Evolutionary conservation across 345 rosid species (phyloP).

Genomic region (Tarenaya hassleriana): DNA sequence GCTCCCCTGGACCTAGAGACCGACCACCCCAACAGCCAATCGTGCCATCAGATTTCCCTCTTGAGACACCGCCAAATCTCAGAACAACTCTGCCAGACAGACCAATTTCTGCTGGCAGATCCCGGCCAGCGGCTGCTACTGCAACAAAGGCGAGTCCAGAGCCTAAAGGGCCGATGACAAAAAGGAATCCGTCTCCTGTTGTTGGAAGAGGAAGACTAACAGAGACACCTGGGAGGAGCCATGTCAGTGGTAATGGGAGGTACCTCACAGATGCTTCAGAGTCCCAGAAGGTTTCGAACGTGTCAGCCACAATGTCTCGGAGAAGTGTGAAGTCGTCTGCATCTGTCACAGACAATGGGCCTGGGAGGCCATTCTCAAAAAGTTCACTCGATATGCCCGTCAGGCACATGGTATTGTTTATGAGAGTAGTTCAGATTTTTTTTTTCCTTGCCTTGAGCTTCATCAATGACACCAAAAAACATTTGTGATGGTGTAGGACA

Average conservation of each 20-base stretch:
- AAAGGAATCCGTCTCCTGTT: constrained; percentile 81
- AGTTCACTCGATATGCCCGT: constrained; percentile 92
- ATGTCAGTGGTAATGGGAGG: constrained; percentile 36
- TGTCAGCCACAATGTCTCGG: constrained; percentile 49
- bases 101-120: constrained; percentile 96
- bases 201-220: constrained; percentile 69
- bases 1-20: too few relatives aligned
- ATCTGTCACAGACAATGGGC: constrained; percentile 61
- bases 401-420: constrained; percentile 97
- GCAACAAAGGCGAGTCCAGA: constrained; percentile 51
- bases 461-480: too few relatives aligned
- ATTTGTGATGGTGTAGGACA: constrained; percentile 49
- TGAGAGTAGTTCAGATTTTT: too few relatives aligned
- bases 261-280: constrained; percentile 45
- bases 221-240: constrained; percentile 63
- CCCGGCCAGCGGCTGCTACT: constrained; percentile 48
- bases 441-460: too few relatives aligned
- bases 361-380: constrained; percentile 87
- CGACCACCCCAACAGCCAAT: too few relatives aligned
- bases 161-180: constrained; percentile 41
- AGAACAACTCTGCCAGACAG: constrained; percentile 83
- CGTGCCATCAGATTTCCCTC: too few relatives aligned
- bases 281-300: constrained; percentile 47
- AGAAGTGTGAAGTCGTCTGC: too few relatives aligned
- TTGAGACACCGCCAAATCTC: constrained; percentile 88